phyloP scores from a whole-genome alignment of 2,329 filamentous ascomycete genomes.

The Botrytis sinoallii region DNA sequence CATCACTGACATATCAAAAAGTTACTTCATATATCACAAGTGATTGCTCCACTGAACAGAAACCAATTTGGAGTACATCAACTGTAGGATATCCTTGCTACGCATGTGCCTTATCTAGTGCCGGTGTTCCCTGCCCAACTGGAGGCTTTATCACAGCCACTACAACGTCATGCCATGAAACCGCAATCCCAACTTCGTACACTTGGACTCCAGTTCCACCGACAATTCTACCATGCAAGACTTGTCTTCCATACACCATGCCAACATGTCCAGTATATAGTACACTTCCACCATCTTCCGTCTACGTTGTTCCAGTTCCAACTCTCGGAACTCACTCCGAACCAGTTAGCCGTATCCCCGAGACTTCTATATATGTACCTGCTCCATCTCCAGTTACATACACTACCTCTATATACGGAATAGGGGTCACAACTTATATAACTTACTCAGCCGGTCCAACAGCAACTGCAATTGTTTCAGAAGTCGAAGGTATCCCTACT shows the following conservation, averaged over 20 bases:
- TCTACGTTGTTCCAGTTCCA: slow-evolving; percentile 11
- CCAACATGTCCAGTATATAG: slow-evolving; percentile 23
- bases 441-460: slow-evolving; percentile 11
- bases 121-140: slow-evolving; percentile 14
- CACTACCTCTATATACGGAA: not conserved
- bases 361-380: slow-evolving; percentile 15
- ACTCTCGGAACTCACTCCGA: slow-evolving; percentile 9
- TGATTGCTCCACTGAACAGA: slow-evolving; percentile 21
- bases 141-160: slow-evolving; percentile 23
- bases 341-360: not conserved
- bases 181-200: slow-evolving; percentile 21
- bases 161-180: slow-evolving; percentile 18
- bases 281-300: slow-evolving; percentile 1
- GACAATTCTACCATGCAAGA: slow-evolving; percentile 18
- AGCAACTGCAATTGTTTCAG: not conserved
- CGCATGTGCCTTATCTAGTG: slow-evolving; percentile 22
- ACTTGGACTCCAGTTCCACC: slow-evolving; percentile 21
- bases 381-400: slow-evolving; percentile 7
- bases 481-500: not conserved
- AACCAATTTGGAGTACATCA: slow-evolving; percentile 23
- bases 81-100: slow-evolving; percentile 24
- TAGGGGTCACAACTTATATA: not conserved
- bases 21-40: slow-evolving; percentile 23
- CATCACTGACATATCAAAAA: slow-evolving; percentile 10
- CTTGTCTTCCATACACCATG: slow-evolving; percentile 24